Evolutionary conservation across 768 basidiomycete species (phyloP).

Genomic region (Ramaria sp.): DNA sequence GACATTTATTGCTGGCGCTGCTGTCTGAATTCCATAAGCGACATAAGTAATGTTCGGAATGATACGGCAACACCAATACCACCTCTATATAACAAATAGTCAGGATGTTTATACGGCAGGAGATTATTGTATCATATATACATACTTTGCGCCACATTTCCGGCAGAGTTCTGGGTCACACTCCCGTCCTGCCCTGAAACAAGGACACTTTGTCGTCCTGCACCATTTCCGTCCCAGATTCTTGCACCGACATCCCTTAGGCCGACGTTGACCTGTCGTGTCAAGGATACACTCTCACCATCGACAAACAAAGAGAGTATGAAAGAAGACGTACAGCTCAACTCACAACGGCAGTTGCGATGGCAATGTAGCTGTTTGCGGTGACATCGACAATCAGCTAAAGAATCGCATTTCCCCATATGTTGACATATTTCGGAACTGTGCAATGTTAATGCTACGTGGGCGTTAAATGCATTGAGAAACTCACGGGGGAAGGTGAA

Average conservation of each 20-base stretch:
- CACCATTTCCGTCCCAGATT: slow-evolving; percentile 19
- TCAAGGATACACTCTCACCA: slow-evolving; percentile 10
- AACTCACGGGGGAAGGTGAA: slow-evolving; percentile 3
- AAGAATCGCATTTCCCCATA: slow-evolving; percentile 38
- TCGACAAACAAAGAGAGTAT: slow-evolving; percentile 6
- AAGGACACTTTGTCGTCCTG: slow-evolving; percentile 39
- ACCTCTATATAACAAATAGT: no score
- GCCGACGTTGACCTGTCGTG: slow-evolving; percentile 39
- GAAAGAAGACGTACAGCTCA: slow-evolving; percentile 30
- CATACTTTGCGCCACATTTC: slow-evolving; percentile 39
- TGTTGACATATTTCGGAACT: slow-evolving; percentile 46
- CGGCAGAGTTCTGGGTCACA: slow-evolving; percentile 60
- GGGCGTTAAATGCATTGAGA: background rate
- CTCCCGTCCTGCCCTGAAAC: slow-evolving; percentile 38
- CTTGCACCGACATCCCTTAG: slow-evolving; percentile 46
- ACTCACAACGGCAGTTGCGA: slow-evolving; percentile 40
- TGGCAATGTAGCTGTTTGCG: slow-evolving; percentile 42
- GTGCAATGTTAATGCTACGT: background rate
- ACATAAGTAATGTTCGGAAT: no score
- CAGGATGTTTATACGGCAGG: no score
- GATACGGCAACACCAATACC: no score
- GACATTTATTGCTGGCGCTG: slow-evolving; percentile 20
- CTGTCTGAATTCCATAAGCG: no score
- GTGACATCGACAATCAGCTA: slow-evolving; percentile 37
- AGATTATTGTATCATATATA: background rate